Base-by-base conservation (phyloP, 2,329 filamentous ascomycete genomes). In the Penicillium digitatum region DNA sequence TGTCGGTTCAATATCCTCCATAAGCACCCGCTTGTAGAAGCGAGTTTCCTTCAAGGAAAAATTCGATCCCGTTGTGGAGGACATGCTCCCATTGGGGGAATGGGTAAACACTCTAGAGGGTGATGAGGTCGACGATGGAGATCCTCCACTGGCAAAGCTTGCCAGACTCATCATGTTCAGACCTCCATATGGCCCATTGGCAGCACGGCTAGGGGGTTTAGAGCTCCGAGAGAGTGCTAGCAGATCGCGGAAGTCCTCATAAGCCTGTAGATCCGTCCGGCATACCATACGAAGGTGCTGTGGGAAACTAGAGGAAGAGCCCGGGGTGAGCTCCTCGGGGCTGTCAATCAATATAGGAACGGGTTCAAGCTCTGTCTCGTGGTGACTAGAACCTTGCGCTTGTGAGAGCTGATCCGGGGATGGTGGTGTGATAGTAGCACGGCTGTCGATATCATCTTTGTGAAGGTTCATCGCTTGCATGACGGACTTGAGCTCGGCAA, bases 1-100 rank as follows among this genome's bases (percentile, higher is more conserved):
- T 0, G 94, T 96, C 0, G 94, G 94, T 69, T 99, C 94, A 54
- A 99, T 90, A 68, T 99, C 94, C 72, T 99, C 94, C 20, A 84
- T 81, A 26, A 97, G 74, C 6, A 86, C 87, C 44, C 94, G 86
- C 76, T 97, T 97, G 77, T 93, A 99, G 69, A 97, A 99, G 61
- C 88, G 90, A 27, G 88, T 90, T 54, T 97, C 94, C 68, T 94
- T 95, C 38, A 99, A 76, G 5, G 86, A 85, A 3, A 70, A 64
- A 53, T 72, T 70, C 34, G 74, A 77, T 12, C 74, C 72, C 5
- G 73, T 70, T n/a, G 72, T 74, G 5, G 78, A 76, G 16, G 70
- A 69, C 18, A 67, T 52, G 48, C 68, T 71, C 24, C 70, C 71
- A 62, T 69, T 71, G 72, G 79, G 48, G 78, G 86, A 62, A 80